Evolutionary conservation across 1,139 yeast genomes (phyloP).

Genomic region (Geotrichum europaeum): DNA sequence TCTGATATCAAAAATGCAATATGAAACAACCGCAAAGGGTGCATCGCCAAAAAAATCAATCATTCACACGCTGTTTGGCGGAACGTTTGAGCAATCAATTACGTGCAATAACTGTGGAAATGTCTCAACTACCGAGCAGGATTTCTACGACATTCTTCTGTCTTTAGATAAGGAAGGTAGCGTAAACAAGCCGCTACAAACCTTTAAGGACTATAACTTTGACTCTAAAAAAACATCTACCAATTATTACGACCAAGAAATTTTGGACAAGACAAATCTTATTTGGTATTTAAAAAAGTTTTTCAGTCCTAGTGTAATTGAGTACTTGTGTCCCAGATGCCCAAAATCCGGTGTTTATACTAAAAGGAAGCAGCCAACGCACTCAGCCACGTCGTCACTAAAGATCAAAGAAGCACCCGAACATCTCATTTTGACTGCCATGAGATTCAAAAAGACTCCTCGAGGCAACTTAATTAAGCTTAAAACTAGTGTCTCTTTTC

Average conservation of each 20-base stretch:
- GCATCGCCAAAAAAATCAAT: constrained; percentile 71
- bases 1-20: constrained; percentile 75
- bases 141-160: constrained; percentile 82
- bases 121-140: constrained; percentile 80
- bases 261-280: constrained; percentile 63
- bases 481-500: constrained; percentile 76
- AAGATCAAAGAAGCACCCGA: constrained; percentile 80
- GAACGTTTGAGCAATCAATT: constrained; percentile 73
- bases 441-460: constrained; percentile 47
- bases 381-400: constrained; percentile 69
- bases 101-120: constrained; percentile 74
- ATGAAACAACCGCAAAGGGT: constrained; percentile 87
- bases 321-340: constrained; percentile 62
- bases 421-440: constrained; percentile 74
- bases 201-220: neutral
- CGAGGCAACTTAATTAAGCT: constrained; percentile 67
- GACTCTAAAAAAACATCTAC: neutral
- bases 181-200: constrained; percentile 24
- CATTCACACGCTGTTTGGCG: constrained; percentile 89
- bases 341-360: constrained; percentile 54
- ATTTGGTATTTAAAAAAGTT: constrained; percentile 78
- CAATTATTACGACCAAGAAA: constrained; percentile 35
- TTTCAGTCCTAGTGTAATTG: constrained; percentile 52
- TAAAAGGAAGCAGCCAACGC: constrained; percentile 42
- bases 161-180: constrained; percentile 41